phyloP scores from a whole-genome alignment of 2,329 filamentous ascomycete genomes.

The Graphilbum sp. region DNA sequence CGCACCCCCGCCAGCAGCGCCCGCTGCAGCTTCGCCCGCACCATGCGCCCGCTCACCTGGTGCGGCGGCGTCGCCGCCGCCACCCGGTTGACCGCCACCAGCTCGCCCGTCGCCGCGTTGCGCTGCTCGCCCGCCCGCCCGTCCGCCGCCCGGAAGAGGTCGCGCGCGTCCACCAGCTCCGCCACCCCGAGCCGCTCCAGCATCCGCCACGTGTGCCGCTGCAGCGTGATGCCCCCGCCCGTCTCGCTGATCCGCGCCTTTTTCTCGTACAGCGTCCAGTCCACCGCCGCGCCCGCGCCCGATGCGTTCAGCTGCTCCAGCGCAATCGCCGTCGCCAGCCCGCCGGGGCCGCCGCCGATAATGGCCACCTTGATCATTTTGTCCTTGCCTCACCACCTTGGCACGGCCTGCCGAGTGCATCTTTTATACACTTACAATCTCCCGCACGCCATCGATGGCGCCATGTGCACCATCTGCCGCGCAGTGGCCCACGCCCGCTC shows the following conservation, averaged over 20 bases:
- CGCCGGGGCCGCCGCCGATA: neutral
- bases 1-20: conserved; percentile 28
- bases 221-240: conserved; percentile 20
- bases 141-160: conserved; percentile 15
- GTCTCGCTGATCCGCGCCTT: conserved; percentile 16
- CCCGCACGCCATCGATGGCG: neutral
- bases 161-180: conserved; percentile 15
- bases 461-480: too few relatives aligned
- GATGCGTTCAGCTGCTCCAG: conserved; percentile 2
- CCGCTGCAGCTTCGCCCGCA: conserved; percentile 26
- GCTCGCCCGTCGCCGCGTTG: conserved; percentile 16
- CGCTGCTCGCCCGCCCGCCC: conserved; percentile 14
- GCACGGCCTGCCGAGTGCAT: too few relatives aligned
- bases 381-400: too few relatives aligned
- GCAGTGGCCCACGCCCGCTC: too few relatives aligned
- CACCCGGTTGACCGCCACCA: conserved; percentile 12
- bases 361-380: neutral
- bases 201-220: conserved; percentile 19
- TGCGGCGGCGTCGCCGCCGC: conserved; percentile 11
- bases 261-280: conserved; percentile 3
- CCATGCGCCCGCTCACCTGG: conserved; percentile 14
- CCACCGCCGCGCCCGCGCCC: conserved; percentile 13
- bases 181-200: conserved; percentile 17
- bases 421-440: too few relatives aligned
- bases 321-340: neutral